Base-by-base conservation (phyloP, 305 asterid species). In the Euphrasia arctica region DNA sequence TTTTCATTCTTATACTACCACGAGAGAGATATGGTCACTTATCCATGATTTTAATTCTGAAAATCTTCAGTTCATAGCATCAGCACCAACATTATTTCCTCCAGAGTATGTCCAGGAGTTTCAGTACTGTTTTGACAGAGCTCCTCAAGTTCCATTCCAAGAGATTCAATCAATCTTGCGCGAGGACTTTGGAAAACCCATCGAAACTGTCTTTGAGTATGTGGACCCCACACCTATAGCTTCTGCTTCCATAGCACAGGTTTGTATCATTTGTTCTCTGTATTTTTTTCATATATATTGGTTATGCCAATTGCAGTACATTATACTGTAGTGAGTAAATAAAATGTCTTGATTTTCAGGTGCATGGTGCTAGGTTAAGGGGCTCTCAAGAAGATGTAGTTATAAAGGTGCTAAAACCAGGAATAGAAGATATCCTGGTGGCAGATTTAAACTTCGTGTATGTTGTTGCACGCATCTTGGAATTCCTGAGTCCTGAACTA, bases 191-290 rank as follows among this genome's bases (percentile, higher is more conserved):
- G 95, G 96, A 61, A 73, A 75, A 67, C 92, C 95, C 70, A 85
- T 88, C 59, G 97, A 93, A 75, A 58, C 80, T 31, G 77, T 85
- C 51, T 93, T 88, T 68, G 97, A 93, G 78, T 88, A 76, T 70
- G 90, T 93, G 69, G 99, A 93, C 78, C 96, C 96, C 54, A 81
- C 86, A 1, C 97, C 99, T 59, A 8, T 93, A 71, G 99, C 99
- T 32, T 90, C 97, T 77, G 99, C 99, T 14, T 93, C 99, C 43
- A 80, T 93, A 64, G 99, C 99, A 55, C 97, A 93, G 96, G 99
- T 93, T 70, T 65, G 63, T 61, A 15, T 39, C 10, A 41, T 63
- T 28, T 55, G 9, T 15, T 22, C 3, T 66, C 18, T 14, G 31
- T 52, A 60, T 45, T 50, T 52, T 5, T 54, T 52, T 34, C 6